Conservation (phyloP, 306 rosid species). For the Quercus wislizeni region DNA sequence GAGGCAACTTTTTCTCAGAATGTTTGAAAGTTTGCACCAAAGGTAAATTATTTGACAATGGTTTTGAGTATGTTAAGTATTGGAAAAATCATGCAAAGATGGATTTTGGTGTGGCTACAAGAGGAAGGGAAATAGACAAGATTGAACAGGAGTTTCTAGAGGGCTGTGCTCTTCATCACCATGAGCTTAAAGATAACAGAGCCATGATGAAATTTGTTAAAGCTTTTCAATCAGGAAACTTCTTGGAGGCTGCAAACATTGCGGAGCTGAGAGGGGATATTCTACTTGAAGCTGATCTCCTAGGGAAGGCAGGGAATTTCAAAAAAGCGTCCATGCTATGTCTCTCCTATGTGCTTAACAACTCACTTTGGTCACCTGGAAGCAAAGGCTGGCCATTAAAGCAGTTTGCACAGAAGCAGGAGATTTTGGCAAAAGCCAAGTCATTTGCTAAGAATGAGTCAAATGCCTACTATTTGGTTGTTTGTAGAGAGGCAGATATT, state of each 20-base stretch:
- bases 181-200: constrained; percentile 35
- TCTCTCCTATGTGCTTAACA: constrained; percentile 42
- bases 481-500: constrained; percentile 48
- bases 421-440: constrained; percentile 49
- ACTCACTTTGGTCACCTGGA: constrained; percentile 67
- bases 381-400: constrained; percentile 72
- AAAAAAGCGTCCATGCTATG: constrained; percentile 42
- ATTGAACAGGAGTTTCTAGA: constrained; percentile 58
- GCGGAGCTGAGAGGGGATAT: constrained; percentile 57
- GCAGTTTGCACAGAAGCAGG: constrained; percentile 38
- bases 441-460: constrained; percentile 42
- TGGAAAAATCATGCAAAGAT: constrained; percentile 54
- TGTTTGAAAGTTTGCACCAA: constrained; percentile 56
- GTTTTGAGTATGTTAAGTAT: constrained; percentile 45
- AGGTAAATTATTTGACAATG: constrained; percentile 54
- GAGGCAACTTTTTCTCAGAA: constrained; percentile 45
- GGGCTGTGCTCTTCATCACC: constrained; percentile 56
- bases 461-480: constrained; percentile 25
- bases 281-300: constrained; percentile 39
- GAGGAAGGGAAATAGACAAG: constrained; percentile 24
- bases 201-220: constrained; percentile 73
- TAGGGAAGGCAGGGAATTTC: constrained; percentile 53
- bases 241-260: constrained; percentile 48
- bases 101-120: constrained; percentile 14
- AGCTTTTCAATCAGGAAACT: constrained; percentile 66